phyloP scores from a whole-genome alignment of 2,329 filamentous ascomycete genomes.

The Colletotrichum higginsianum region DNA sequence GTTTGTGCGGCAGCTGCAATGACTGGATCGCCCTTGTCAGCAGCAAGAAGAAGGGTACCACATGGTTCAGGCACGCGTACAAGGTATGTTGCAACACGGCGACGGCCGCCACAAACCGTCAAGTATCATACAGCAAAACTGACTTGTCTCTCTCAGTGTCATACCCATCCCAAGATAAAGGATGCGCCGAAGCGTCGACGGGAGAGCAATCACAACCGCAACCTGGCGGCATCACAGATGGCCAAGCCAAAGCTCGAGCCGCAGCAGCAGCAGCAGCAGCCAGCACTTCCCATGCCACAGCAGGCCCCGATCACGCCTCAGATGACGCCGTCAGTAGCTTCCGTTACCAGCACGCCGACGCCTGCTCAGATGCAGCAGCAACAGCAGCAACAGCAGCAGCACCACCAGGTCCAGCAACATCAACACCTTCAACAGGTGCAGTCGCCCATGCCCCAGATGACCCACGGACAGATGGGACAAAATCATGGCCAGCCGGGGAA shows the following conservation, averaged over 20 bases:
- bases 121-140: conserved; percentile 43
- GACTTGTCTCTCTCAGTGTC: conserved; percentile 65
- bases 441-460: conserved; percentile 43
- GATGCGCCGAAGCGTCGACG: conserved; percentile 78
- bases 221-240: conserved; percentile 58
- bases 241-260: conserved; percentile 65
- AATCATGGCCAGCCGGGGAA: conserved; percentile 28
- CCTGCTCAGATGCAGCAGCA: conserved; percentile 49
- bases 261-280: conserved; percentile 44
- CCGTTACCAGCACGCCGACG: conserved; percentile 58
- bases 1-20: conserved; percentile 82
- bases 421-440: conserved; percentile 46
- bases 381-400: conserved; percentile 45
- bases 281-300: conserved; percentile 44
- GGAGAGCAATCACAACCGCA: conserved; percentile 70
- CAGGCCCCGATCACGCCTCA: conserved; percentile 59
- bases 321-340: conserved; percentile 54
- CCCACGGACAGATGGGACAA: conserved; percentile 41
- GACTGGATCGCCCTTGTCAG: conserved; percentile 87
- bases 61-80: conserved; percentile 91
- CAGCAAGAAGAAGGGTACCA: conserved; percentile 93
- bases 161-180: conserved; percentile 80
- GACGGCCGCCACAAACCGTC: conserved; percentile 12
- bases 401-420: conserved; percentile 44
- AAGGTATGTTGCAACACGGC: conserved; percentile 71